Base-by-base conservation (phyloP, 2,329 filamentous ascomycete genomes). In the Xylaria polymorpha region DNA sequence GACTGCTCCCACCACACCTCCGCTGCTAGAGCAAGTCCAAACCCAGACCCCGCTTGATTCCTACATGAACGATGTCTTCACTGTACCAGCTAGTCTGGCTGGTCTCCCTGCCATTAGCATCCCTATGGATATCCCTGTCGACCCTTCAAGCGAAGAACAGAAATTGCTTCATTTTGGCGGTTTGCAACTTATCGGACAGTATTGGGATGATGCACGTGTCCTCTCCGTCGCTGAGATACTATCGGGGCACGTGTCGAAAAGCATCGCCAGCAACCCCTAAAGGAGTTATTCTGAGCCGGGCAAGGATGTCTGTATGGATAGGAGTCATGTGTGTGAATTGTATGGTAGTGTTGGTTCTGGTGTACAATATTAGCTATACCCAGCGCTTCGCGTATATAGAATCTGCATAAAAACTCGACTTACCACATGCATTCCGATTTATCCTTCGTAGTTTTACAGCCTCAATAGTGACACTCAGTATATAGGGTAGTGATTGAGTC, bases 11-110 rank as follows among this genome's bases (percentile, higher is more conserved):
- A 92, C 91, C 0, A 83, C 89, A 18, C 88, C 94, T 9, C 94
- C 94, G 0, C 83, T 80, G 7, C 78, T 96, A 7, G 82, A 85
- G 3, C 85, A 90, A 6, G 78, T 96, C 41, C 74, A 82, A 69
- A 75, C 79, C 10, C 84, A 88, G 79, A 85, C 81, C 55, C 83
- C 86, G 10, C 82, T 97, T n/a, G 90, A 95, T 74, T 87, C 87
- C 1, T 98, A 98, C 77, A 92, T 92, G 84, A 97, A 96, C 76
- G 96, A 99, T 81, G 91, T 98, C 1, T 95, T 98, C 75, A 98
- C 96, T 0, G 95, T 99, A 1, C 96, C 96, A 1, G 94, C 95
- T 1, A 98, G 94, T 81, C 83, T 99, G 72, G 96, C 95, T 0
- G 96, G 96, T 0, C 83, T 99, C 64, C 96, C 96, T 3, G 93